Conservation (phyloP, 768 basidiomycete species). For the Goffeauzyma gilvescens region DNA sequence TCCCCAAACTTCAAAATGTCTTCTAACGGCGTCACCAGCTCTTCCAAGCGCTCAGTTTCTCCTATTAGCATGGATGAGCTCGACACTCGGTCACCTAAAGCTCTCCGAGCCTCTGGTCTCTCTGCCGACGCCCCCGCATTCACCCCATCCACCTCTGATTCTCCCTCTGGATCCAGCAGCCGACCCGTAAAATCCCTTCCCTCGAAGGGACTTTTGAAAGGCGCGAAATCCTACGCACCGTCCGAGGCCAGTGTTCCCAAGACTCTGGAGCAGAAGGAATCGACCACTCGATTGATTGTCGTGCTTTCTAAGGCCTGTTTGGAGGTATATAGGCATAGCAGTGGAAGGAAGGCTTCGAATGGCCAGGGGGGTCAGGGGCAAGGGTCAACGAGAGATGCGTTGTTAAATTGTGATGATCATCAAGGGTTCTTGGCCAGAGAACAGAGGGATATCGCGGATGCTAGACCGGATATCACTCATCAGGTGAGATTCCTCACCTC, state of each 20-base stretch:
- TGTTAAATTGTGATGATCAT: slow-evolving; percentile 96
- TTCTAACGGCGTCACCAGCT: no score
- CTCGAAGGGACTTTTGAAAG: slow-evolving; percentile 1
- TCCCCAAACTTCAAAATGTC: background rate
- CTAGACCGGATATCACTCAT: slow-evolving; percentile 96
- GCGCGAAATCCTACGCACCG: slow-evolving; percentile 38
- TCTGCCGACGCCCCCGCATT: background rate
- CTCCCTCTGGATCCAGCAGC: background rate
- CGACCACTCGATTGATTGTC: slow-evolving; percentile 55
- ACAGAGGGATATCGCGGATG: slow-evolving; percentile 92
- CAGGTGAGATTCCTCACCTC: slow-evolving; percentile 42
- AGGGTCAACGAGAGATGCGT: slow-evolving; percentile 56
- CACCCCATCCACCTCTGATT: background rate
- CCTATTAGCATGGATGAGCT: no score
- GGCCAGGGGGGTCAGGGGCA: slow-evolving; percentile 39
- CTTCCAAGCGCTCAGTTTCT: no score
- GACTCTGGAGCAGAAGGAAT: slow-evolving; percentile 35
- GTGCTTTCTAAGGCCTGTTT: slow-evolving; percentile 68
- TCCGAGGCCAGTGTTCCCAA: slow-evolving; percentile 55
- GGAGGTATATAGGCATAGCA: slow-evolving; percentile 51
- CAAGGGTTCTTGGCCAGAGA: slow-evolving; percentile 97
- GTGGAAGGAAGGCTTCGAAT: slow-evolving; percentile 40
- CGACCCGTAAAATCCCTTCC: slow-evolving; percentile 9
- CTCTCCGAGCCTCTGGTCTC: background rate
- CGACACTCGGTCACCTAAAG: no score